Base-by-base conservation (phyloP, 257 asterid species). In the Gardenia jasminoides region DNA sequence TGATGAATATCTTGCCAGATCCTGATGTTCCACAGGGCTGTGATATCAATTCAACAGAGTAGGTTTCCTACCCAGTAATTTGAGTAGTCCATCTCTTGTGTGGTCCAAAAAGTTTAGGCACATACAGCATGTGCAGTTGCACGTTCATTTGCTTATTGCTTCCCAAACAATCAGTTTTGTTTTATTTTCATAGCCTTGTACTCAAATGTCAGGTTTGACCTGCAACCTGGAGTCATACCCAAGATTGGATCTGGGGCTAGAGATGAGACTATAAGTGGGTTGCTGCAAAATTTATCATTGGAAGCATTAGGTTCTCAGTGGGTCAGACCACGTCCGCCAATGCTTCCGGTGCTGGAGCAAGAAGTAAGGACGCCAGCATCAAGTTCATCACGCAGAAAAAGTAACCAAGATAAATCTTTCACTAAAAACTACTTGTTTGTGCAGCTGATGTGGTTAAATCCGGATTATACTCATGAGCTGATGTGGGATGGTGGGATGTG, bases 401-500 rank as follows among this genome's bases (percentile, higher is more conserved):
- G 26, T 67, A 20, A 52, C 58, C 24, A 74, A 19, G 58, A 24
- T 46, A 10, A 36, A 61, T 70, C 26, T 65, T 72, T 71, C 17
- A 67, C 76, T 56, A 44, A 46, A 71, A 22, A 78, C 65, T 76
- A 70, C 75, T 74, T 76, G 74, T 86, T 83, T 79, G 70, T 69
- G 82, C 90, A 95, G 99, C 87, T 95, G 47, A 88, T 88, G 84
- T 95, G 99, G 98, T 85, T 93, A 85, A 94, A 93, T 83, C 98
- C 98, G 15, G 94, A 92, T 77, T 85, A 87, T 77, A 92, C 83
- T 84, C 94, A 95, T 83, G 98, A 93, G 81, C 98, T 92, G 80
- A 82, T 89, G 75, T 95, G 99, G 99, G 99, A 95, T 87, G 87
- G 90, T 82, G 96, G 97, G 76, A 95, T 93, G 99, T 95, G 99